A percentile compares a stretch with the other conserved stretches of the same genome.
Evolutionary conservation across 176 grass and related monocot genomes (phyloP).

Genomic region (Bonia amplexicaulis): DNA sequence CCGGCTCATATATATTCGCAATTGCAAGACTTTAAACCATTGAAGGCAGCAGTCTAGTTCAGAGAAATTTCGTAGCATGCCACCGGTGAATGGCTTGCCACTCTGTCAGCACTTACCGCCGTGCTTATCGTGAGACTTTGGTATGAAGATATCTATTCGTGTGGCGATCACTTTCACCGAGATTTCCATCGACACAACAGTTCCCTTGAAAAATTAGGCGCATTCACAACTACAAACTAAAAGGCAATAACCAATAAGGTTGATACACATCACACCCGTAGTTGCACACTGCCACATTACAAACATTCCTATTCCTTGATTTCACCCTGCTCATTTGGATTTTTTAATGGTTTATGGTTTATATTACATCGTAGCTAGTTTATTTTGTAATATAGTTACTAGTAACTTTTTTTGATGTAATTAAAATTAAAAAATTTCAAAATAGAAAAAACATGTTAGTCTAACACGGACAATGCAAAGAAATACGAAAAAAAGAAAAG

Average conservation of each 20-base stretch:
- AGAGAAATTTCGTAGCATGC: background rate
- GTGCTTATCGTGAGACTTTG: constrained; percentile 9
- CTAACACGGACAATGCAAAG: too few relatives aligned
- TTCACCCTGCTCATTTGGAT: background rate
- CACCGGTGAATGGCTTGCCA: background rate
- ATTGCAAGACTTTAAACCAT: background rate
- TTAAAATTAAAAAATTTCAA: too few relatives aligned
- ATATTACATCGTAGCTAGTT: too few relatives aligned
- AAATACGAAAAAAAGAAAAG: too few relatives aligned
- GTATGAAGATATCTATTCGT: background rate
- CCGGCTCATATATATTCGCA: background rate
- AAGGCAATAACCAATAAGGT: background rate
- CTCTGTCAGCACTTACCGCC: background rate
- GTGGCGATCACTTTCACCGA: background rate
- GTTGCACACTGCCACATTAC: background rate
- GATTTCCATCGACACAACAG: background rate
- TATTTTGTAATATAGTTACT: too few relatives aligned
- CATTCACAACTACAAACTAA: background rate
- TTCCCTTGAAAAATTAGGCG: background rate
- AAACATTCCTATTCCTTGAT: background rate
- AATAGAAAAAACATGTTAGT: too few relatives aligned
- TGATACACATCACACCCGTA: background rate
- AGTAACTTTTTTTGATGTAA: accelerated
- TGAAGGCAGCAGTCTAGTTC: background rate
- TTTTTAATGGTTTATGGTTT: too few relatives aligned